Conservation (phyloP, 202 grass and related monocot genomes). For the Setaria italica region DNA sequence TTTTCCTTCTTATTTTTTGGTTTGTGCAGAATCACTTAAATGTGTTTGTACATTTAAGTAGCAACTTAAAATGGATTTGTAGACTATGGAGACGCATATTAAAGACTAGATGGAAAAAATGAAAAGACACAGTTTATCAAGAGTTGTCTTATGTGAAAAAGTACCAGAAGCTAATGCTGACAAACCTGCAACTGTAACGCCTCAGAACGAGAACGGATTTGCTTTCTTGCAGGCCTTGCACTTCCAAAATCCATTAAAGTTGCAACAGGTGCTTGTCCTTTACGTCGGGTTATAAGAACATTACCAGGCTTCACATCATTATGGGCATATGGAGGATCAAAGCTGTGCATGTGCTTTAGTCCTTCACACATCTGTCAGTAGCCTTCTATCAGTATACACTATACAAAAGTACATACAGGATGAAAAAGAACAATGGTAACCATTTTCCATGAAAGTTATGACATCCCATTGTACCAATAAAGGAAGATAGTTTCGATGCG, state of each 20-base stretch:
- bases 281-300: constrained; percentile 88
- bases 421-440: constrained; percentile 11
- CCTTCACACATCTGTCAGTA: constrained; percentile 82
- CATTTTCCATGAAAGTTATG: background rate
- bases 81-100: background rate
- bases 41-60: constrained; percentile 11
- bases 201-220: constrained; percentile 87
- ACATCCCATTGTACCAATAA: background rate
- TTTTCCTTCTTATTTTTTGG: background rate
- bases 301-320: constrained; percentile 99
- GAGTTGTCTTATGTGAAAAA: constrained; percentile 14
- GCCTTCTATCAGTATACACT: constrained; percentile 37
- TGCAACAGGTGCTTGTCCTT: constrained; percentile 76
- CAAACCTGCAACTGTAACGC: constrained; percentile 84
- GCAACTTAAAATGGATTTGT: constrained; percentile 4
- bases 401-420: constrained; percentile 12
- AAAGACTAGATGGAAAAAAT: background rate
- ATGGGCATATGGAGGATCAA: constrained; percentile 98
- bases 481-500: background rate
- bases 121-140: constrained; percentile 21
- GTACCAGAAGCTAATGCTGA: constrained; percentile 14
- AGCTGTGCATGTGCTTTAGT: constrained; percentile 93
- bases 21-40: background rate
- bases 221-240: constrained; percentile 77
- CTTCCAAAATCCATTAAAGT: constrained; percentile 99